Evolutionary conservation across 495 filamentous ascomycete genomes (phyloP).

Genomic region (Margaritispora aquatica): DNA sequence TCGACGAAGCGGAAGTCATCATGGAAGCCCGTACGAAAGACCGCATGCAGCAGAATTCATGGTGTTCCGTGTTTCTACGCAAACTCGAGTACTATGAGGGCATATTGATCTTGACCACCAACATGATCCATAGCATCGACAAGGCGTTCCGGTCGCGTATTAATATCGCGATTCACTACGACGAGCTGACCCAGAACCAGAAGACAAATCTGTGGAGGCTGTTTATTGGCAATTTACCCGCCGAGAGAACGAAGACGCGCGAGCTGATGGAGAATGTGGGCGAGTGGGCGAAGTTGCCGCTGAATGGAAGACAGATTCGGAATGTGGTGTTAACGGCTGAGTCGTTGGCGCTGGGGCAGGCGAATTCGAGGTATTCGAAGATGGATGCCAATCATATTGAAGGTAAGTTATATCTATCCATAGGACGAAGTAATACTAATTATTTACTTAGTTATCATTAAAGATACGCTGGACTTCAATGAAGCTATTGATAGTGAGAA

Average conservation of each 20-base stretch:
- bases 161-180: constrained; percentile 36
- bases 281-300: not conserved
- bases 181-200: constrained; percentile 25
- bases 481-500: constrained; percentile 3
- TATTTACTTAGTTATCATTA: not conserved
- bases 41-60: constrained; percentile 41
- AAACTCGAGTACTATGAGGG: constrained; percentile 32
- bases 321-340: constrained; percentile 5
- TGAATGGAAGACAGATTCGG: constrained; percentile 9
- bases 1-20: constrained; percentile 38
- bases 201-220: constrained; percentile 8
- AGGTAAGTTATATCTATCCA: not conserved
- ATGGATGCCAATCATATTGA: constrained; percentile 2
- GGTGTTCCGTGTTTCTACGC: constrained; percentile 33
- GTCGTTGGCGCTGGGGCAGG: constrained; percentile 7
- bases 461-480: not conserved
- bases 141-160: constrained; percentile 38
- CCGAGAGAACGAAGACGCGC: not conserved
- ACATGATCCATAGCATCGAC: constrained; percentile 31
- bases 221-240: not conserved
- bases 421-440: not conserved
- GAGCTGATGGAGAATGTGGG: not conserved
- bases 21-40: constrained; percentile 32
- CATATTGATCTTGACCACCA: constrained; percentile 24
- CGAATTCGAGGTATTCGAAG: not conserved